Evolutionary conservation across 345 rosid genomes (phyloP), one percentile per base, ranked within the genome.

Genomic region (Alliaria petiolata): DNA sequence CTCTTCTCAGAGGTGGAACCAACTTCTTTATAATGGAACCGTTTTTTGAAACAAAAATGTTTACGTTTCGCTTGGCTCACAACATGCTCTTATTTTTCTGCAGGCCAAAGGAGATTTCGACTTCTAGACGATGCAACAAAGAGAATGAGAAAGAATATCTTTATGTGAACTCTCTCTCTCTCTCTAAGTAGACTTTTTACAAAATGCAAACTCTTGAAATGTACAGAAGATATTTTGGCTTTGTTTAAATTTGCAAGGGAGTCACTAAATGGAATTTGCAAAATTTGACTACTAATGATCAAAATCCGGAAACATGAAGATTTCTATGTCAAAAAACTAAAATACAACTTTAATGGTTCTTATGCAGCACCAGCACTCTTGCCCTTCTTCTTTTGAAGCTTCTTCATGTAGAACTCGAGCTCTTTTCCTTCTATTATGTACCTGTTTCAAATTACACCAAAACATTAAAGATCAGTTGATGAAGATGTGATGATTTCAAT

Each of bases 371-470:
- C 51, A 36, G 46, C 53, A 30, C 35, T 69, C 78, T 67, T 52
- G 54, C 78, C 57, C 61, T 67, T 67, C 34, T 72, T 65, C 62
- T 64, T 75, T 28, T 74, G 62, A 31, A 74, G 59, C 45, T 67
- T 75, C 73, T 67, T 68, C 73, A 60, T 28, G 51, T 69, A 45
- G 58, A 69, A 76, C 20, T 74, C 46, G 6, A 67, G 62, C 60
- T 74, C 56, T 40, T 42, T 67, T 4, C 68, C 56, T 49, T 67
- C 68, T 38, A 74, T 50, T 7, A 68, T 61, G 50, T 51, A 75
- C 40, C 61, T 66, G 49, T 57, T 57, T 33, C 16, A 22, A 8
- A 43, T 54, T 10, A 26, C 31, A 47, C 57, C 26, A 47, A 15
- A 28, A 17, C 17, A n/a, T n/a, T 35, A 40, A 20, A 40, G 17